phyloP scores from a whole-genome alignment of 1,284 basidiomycete species.

The Leccinum subatratum region DNA sequence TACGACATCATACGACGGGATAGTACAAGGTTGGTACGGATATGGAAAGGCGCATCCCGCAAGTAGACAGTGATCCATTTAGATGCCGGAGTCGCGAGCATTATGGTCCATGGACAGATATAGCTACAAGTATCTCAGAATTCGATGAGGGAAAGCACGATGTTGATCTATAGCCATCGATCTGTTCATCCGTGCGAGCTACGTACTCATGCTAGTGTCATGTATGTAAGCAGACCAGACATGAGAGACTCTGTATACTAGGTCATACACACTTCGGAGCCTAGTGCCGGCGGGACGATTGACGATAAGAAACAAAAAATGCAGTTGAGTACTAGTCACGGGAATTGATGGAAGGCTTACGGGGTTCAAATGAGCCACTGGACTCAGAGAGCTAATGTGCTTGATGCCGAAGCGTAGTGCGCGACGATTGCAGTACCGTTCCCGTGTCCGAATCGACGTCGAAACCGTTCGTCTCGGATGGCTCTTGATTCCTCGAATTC shows the following conservation, averaged over 20 bases:
- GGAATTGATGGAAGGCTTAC: neutral
- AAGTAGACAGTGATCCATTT: neutral
- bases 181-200: neutral
- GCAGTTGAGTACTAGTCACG: no score
- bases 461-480: neutral
- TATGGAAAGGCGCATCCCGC: neutral
- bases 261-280: neutral
- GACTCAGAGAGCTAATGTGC: neutral
- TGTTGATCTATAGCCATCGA: neutral
- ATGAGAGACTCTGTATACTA: neutral
- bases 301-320: neutral
- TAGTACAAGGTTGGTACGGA: neutral
- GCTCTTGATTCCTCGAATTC: neutral
- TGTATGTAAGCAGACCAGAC: neutral
- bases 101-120: neutral
- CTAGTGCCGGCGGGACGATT: neutral
- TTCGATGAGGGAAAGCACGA: neutral
- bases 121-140: neutral
- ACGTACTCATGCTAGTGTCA: neutral
- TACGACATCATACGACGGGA: neutral
- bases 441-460: neutral
- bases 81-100: neutral
- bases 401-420: neutral
- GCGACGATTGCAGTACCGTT: neutral
- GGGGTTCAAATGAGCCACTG: neutral